Evolutionary conservation across 1,284 basidiomycete species (phyloP).

Genomic region (Fereydounia khargensis): DNA sequence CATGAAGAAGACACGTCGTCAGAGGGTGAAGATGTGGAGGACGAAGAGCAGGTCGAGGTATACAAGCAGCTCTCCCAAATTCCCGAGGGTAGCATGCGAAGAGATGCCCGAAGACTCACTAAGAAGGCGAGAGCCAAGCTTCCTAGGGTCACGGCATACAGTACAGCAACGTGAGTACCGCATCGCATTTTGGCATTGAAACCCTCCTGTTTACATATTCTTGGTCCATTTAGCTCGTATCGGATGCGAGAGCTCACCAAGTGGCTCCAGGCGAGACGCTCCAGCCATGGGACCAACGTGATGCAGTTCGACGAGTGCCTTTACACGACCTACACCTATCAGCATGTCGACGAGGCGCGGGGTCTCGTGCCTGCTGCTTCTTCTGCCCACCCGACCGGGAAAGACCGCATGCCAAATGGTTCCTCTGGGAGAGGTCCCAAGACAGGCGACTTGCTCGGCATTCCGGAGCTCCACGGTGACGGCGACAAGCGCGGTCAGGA

Average conservation of each 20-base stretch:
- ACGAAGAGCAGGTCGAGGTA: constrained; percentile 37
- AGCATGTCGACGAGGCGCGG: constrained; percentile 47
- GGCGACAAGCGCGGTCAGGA: constrained; percentile 1
- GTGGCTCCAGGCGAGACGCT: constrained; percentile 78
- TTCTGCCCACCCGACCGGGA: too few species aligned
- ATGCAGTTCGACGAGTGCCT: constrained; percentile 55
- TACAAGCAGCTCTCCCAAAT: constrained; percentile 62
- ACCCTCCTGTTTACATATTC: too few species aligned
- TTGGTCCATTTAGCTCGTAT: constrained; percentile 68
- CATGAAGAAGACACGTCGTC: constrained; percentile 28
- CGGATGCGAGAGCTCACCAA: constrained; percentile 79
- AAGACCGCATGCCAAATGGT: constrained; percentile 4
- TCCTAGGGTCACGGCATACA: constrained; percentile 92
- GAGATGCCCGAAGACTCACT: constrained; percentile 83
- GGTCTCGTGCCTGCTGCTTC: constrained; percentile 9
- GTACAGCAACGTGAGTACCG: constrained; percentile 78
- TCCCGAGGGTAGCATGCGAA: constrained; percentile 85
- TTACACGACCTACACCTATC: constrained; percentile 56
- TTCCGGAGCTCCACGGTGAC: constrained; percentile 39
- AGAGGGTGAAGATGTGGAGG: constrained; percentile 34
- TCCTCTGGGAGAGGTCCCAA: constrained; percentile 14
- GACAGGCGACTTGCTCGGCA: constrained; percentile 51
- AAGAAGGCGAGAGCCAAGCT: constrained; percentile 90
- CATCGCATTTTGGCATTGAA: too few species aligned
- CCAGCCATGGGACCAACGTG: constrained; percentile 71